Conservation (phyloP, 768 basidiomycete species). For the Boletus rex-veris region DNA sequence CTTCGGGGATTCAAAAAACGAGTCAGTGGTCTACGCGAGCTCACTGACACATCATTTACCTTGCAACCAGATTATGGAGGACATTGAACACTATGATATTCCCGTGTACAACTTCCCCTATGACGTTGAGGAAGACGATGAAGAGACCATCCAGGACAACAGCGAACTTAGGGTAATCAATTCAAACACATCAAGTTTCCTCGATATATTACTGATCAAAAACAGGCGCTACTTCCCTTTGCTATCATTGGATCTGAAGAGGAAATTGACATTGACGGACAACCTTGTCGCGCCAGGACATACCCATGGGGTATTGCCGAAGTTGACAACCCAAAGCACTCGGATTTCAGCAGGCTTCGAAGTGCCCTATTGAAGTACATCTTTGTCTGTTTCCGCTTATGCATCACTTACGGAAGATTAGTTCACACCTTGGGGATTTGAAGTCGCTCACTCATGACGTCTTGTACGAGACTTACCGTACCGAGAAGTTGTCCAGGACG, state of each 20-base stretch:
- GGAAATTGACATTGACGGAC: conserved; percentile 90
- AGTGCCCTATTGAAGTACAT: conserved; percentile 85
- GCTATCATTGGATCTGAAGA: conserved; percentile 97
- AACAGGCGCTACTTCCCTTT: conserved; percentile 86
- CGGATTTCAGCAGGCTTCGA: conserved; percentile 93
- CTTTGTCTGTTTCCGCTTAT: conserved; percentile 1
- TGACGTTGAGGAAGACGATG: conserved; percentile 98
- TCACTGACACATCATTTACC: conserved; percentile 3
- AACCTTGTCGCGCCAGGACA: conserved; percentile 86
- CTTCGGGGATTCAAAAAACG: conserved; percentile 95
- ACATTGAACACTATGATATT: conserved; percentile 97
- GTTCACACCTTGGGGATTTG: conserved; percentile 91
- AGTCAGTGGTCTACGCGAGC: conserved; percentile 37
- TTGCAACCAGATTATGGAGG: conserved; percentile 86
- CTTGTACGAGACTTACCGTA: conserved; percentile 95
- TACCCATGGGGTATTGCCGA: conserved; percentile 99
- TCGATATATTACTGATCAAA: conserved; percentile 5
- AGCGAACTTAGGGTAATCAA: conserved; percentile 80
- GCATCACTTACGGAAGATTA: conserved; percentile 30
- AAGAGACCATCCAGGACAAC: conserved; percentile 97
- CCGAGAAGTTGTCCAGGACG: conserved; percentile 91
- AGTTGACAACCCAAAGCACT: conserved; percentile 99
- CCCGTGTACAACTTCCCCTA: conserved; percentile 99
- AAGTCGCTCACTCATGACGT: conserved; percentile 94
- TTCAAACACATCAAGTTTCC: neutral